Base-by-base conservation (phyloP, 768 basidiomycete genomes). In the Pleurotus citrinopileatus region DNA sequence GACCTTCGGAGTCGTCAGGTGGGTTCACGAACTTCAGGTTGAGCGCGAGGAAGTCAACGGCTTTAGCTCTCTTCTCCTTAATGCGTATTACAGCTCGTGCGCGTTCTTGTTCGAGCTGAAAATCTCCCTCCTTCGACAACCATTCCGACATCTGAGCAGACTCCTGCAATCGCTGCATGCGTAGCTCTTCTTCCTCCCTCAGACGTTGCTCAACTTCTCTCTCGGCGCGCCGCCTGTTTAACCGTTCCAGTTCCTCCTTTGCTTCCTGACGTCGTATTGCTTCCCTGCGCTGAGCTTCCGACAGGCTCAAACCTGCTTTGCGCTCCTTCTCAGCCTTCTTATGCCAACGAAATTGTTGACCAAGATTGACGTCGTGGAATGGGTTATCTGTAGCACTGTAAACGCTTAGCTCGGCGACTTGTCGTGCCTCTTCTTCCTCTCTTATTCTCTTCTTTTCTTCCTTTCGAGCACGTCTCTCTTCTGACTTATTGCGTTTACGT, bases 71-170 rank as follows among this genome's bases (percentile, higher is more conserved):
- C 70, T 95, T 94, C 72, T 98, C 97, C 66, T 91, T 87, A 63
- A 98, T 87, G 48, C 97, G 83, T 63, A 99, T 98, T 50, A 91
- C 86, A 20, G 97, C 97, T 59, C 97, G 80, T 59, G 79, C 76
- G 55, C 91, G 80, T 61, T 97, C 93, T 70, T 99, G 97, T 57
- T 97, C 92, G 45, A 99, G 79, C 67, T 98, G 94, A 68, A 98
- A 99, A 59, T 94, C 92, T 44, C 93, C 96, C 62, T 99, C 97
- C 70, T 95, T 95, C 32, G 91, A 84, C 57, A 98, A 77, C 97
- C 97, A 99, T 55, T 97, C 94, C 4, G 92, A 89, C 95, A 98
- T 98, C 64, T 97, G 94, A 5, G 89, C 93, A 20, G 94, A 94
- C 72, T 99, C 97, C 47, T 93, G 88, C 53, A 96, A 63, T 52